These are phyloP conservation scores for Fonsecaea erecta DNA, from an alignment of 2,329 filamentous ascomycete species.

Conservation along the genomic window DNA sequence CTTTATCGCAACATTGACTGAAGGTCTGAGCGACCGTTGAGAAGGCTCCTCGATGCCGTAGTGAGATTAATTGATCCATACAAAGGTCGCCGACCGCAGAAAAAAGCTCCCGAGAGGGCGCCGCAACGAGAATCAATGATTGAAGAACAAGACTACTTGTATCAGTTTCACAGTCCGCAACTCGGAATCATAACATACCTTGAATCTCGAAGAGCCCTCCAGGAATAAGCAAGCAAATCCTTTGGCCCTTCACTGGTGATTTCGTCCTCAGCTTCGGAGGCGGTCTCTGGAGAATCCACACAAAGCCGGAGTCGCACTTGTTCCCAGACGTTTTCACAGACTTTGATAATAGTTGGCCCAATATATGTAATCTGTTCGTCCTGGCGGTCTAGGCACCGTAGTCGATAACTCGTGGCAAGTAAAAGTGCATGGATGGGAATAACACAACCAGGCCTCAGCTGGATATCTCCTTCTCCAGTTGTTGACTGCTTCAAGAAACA, in stretches of 20 bases:
- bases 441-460: conserved; percentile 20
- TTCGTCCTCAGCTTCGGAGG: conserved; percentile 63
- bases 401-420: conserved; percentile 28
- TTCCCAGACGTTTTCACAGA: conserved; percentile 74
- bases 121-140: conserved; percentile 56
- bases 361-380: conserved; percentile 41
- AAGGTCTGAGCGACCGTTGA: conserved; percentile 92
- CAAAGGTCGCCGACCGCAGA: conserved; percentile 71
- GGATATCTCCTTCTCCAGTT: background rate
- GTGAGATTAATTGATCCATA: conserved; percentile 78
- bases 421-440: conserved; percentile 35
- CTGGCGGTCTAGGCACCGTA: conserved; percentile 14
- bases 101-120: conserved; percentile 62
- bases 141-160: conserved; percentile 70
- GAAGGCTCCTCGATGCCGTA: conserved; percentile 91
- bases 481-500: conserved; percentile 3
- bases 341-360: conserved; percentile 57
- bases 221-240: conserved; percentile 90
- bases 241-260: conserved; percentile 80
- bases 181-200: conserved; percentile 60
- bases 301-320: conserved; percentile 79
- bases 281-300: conserved; percentile 91
- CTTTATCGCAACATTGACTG: conserved; percentile 74
- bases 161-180: conserved; percentile 33
- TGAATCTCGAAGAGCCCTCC: conserved; percentile 91